Evolutionary conservation across 2,329 filamentous ascomycete genomes (phyloP), one percentile per base, ranked within the genome.

Genomic region (Sporothrix brunneoviolacea): DNA sequence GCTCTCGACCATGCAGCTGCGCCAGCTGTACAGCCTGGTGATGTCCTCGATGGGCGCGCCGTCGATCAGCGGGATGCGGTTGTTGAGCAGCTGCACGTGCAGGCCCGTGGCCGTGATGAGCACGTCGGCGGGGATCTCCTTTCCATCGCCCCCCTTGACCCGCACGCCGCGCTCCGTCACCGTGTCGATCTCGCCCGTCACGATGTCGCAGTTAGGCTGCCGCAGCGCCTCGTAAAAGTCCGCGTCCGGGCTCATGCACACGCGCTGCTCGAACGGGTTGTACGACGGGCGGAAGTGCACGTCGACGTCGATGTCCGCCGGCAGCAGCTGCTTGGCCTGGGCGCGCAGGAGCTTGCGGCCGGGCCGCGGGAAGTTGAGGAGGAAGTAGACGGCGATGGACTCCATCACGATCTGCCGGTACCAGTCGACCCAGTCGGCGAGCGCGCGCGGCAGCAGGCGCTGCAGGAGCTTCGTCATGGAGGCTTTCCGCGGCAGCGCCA

Each of bases 181-280:
- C 0, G 60, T 68, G 30, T 68, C 64, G 55, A 82, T 77, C 8
- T 54, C 57, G 22, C 66, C 74, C 0, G 75, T 78, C 2, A 70
- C 66, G 2, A 79, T 61, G 12, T 64, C 59, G 12, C 60, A 68
- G 38, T 64, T 72, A 21, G 67, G 65, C 1, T 56, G 62, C 1
- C 64, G 64, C 13, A 76, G 59, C 0, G 68, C 65, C 6, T 60
- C 50, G 54, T 68, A 77, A 59, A 82, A 82, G 58, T 82, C 78
- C 9, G 72, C 76, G 44, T 76, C 70, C 0, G 74, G 75, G 16
- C 67, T 83, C 53, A 88, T 70, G 59, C 88, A 93, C 8, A 93
- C 69, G 0, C 89, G 79, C 64, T 94, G 88, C 49, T 89, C 76
- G 74, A 86, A 84, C 0, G 83, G 83, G 35, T 77, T 73, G 58